Evolutionary conservation across 129 eudicot species (phyloP), one percentile per base, ranked within the genome.

Genomic region (Tagetes patula): DNA sequence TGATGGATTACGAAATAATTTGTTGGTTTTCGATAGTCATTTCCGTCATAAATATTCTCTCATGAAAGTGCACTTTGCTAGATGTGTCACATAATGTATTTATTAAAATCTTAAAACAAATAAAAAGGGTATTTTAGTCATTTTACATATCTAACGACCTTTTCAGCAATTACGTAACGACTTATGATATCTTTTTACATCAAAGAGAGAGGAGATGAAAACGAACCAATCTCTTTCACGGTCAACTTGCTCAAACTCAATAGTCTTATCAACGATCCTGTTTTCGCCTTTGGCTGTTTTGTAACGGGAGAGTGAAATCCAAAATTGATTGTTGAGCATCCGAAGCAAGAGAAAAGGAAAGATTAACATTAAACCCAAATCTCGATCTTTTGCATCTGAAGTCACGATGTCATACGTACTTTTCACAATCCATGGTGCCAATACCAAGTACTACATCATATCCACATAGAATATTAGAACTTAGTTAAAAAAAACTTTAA

Each of bases 221-320:
- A 27, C 76, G 3, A 33, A 87, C 93, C 96, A 89, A 31, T 85
- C 80, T 34, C 81, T 85, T 81, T 87, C 93, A 3, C 90, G 81
- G 39, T 85, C 96, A 58, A 87, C 86, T 83, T 89, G 96, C 20
- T 87, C 90, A 8, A 83, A 89, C 30, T 89, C 93, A 3, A 87
- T 77, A 45, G 76, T 73, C 80, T 78, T 85, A 37, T 89, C 93
- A 31, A 87, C 84, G 2, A 89, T 87, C 54, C 89, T 53, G 65
- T 81, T 80, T 36, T 65, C 79, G 12, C 84, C 88, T 71, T 71
- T 90, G 31, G 88, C 88, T 0, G 96, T 85, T 48, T 79, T 85
- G 62, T 85, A 81, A 2, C 93, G 90, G 12, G 93, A 90, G 37
- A 87, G 32, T 9, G 87, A 75, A 39, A 85, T 85, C 96, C 96